phyloP scores from a whole-genome alignment of 2,329 filamentous ascomycete species.

The Cercospora sp. region DNA sequence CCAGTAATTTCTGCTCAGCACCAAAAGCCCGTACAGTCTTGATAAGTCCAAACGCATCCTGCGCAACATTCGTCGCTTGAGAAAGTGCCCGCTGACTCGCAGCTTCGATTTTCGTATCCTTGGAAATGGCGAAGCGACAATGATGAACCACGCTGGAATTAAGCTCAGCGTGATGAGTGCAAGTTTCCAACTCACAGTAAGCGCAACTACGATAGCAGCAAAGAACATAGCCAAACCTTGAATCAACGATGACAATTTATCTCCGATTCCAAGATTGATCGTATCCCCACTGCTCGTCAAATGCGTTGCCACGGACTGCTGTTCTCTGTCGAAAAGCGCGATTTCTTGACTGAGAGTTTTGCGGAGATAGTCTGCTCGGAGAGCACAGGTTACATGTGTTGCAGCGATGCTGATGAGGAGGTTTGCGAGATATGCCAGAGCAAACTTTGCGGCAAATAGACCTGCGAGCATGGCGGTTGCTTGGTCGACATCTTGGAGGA shows the following conservation, averaged over 20 bases:
- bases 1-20: slow-evolving; percentile 40
- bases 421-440: slow-evolving; percentile 57
- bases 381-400: slow-evolving; percentile 52
- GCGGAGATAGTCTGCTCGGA: slow-evolving; percentile 64
- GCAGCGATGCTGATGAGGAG: slow-evolving; percentile 53
- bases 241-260: slow-evolving; percentile 41
- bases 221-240: slow-evolving; percentile 42
- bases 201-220: slow-evolving; percentile 44
- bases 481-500: slow-evolving; percentile 49
- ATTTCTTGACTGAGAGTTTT: slow-evolving; percentile 65
- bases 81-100: slow-evolving; percentile 41
- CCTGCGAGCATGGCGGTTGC: background rate
- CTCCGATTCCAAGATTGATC: slow-evolving; percentile 44
- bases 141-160: slow-evolving; percentile 47
- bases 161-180: slow-evolving; percentile 49
- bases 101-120: slow-evolving; percentile 41
- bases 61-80: background rate
- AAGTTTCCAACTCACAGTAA: slow-evolving; percentile 47
- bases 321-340: slow-evolving; percentile 60
- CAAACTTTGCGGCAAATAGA: slow-evolving; percentile 66
- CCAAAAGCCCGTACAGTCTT: background rate
- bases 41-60: background rate
- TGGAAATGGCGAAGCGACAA: slow-evolving; percentile 36
- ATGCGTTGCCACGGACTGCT: slow-evolving; percentile 44
- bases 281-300: slow-evolving; percentile 35